Base-by-base conservation (phyloP, 371 early-diverging fungal genomes). In the Encephalitozoon cuniculi region DNA sequence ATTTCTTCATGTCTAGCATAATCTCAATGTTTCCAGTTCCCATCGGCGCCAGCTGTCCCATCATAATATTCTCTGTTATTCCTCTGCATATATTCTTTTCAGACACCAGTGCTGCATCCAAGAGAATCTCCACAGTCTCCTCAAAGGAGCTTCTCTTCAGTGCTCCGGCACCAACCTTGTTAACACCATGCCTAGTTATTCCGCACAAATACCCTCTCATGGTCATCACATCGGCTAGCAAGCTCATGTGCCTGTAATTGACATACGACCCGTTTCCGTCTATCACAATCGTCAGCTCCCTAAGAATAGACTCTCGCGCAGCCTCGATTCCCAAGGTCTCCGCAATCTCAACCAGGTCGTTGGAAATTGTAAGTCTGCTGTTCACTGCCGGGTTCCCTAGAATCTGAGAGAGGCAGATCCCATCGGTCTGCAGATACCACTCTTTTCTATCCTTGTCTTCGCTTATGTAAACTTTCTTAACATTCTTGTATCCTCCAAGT, bases 101-200 rank as follows among this genome's bases (percentile, higher is more conserved):
- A 73, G 95, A 95, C 41, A 87, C 88, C 34, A 91, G 90, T 1
- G 96, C 96, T 6, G 97, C 96, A 63, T 97, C 96, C 86, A 96
- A 87, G 72, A 99, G 87, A 85, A 97, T 91, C 85, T 99, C 97
- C 0, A 96, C 97, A 0, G 99, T 97, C 86, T 99, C 97, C 85
- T 99, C 97, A 77, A 99, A 99, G 4, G 97, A 94, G 82, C 93
- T 92, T 52, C 97, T 88, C 89, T 94, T 94, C 65, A 97, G 86
- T 11, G 94, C 95, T 68, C 96, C 93, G 2, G 93, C 90, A 76
- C 94, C 94, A 21, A 51, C 52, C 70, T 95, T 89, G 84, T 97
- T 97, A 82, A 96, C 95, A 80, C 97, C 97, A 82, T 97, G 97
- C 69, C 97, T 90, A 15, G 97, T 95, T 75, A 99, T 96, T 39